Evolutionary conservation across 495 filamentous ascomycete genomes (phyloP), one percentile per base, ranked within the genome.

Genomic region (Podospora australis): DNA sequence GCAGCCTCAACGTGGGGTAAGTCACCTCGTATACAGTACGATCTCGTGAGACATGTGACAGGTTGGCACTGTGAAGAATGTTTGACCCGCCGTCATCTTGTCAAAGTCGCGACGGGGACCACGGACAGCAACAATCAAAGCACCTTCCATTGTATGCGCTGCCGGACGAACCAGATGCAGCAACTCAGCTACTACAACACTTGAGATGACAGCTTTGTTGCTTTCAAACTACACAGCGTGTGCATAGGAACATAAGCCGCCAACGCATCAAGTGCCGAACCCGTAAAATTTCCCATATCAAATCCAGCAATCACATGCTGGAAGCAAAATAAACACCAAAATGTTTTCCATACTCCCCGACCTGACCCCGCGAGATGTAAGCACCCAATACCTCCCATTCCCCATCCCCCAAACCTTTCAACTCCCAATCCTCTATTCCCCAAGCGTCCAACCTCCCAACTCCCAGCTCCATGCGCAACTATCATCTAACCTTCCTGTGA

Each of bases 261-360:
- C 17, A 32, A 8, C 14, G 39, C 39, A 43, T 24, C 21, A 57
- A 19, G 19, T 46, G 59, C 54, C 26, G 39, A 42, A 44, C 54
- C 50, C 9, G 8, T 16, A 8, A 16, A 38, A n/a, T 24, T 2
- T 9, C 21, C n/a, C n/a, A n/a, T n/a, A n/a, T n/a, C n/a, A n/a
- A n/a, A n/a, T n/a, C n/a, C n/a, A n/a, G n/a, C n/a, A n/a, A n/a
- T n/a, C n/a, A n/a, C n/a, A n/a, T n/a, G n/a, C n/a, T n/a, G n/a
- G n/a, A n/a, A n/a, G n/a, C n/a, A n/a, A n/a, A n/a, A 46, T 46
- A 51, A 55, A 40, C 50, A 50, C 52, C 39, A 67, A 49, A 44
- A 85, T 79, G 77, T 77, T 86, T 58, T 74, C 81, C 28, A 76
- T 85, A 25, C 77, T 90, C n/a, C 85, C 86, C 8, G 77, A 80